Evolutionary conservation across 805 yeast genomes (phyloP).

Genomic region (Candida loeiensis): DNA sequence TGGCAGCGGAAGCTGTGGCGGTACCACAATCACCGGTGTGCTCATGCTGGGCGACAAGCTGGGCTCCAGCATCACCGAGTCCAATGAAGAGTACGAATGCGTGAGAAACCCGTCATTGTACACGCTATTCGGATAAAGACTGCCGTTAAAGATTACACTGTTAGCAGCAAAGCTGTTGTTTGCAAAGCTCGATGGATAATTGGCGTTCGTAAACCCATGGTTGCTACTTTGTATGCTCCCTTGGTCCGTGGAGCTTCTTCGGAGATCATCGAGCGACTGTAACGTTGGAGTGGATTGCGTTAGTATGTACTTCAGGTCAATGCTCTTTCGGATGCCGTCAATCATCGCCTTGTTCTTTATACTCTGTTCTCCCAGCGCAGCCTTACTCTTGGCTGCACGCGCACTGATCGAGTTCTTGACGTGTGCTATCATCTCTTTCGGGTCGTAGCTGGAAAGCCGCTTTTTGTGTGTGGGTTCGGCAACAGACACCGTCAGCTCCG

Average conservation of each 20-base stretch:
- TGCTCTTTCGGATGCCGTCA: slow-evolving; percentile 34
- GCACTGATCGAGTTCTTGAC: slow-evolving; percentile 29
- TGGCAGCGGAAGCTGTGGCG: slow-evolving; percentile 1
- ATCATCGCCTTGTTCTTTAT: slow-evolving; percentile 21
- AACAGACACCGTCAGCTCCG: neutral
- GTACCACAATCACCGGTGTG: slow-evolving; percentile 9
- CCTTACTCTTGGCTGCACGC: slow-evolving; percentile 17
- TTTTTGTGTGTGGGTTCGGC: slow-evolving; percentile 3
- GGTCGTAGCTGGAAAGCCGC: slow-evolving; percentile 20
- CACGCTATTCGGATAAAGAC: neutral
- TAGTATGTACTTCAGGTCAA: slow-evolving; percentile 32
- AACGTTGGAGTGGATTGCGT: slow-evolving; percentile 2
- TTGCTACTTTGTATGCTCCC: neutral
- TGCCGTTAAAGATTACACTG: neutral
- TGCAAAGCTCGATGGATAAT: neutral
- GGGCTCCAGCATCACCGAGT: slow-evolving; percentile 22
- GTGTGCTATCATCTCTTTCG: slow-evolving; percentile 30
- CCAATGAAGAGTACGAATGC: slow-evolving; percentile 27
- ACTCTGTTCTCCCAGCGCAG: slow-evolving; percentile 15
- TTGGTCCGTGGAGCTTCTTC: neutral
- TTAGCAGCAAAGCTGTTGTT: neutral
- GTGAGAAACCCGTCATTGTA: slow-evolving; percentile 6
- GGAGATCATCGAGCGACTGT: slow-evolving; percentile 5
- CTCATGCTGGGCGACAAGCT: slow-evolving; percentile 9
- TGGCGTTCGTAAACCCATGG: neutral